These are phyloP conservation scores for Meyerozyma elateridarum DNA, from an alignment of 1,139 yeast genomes.

Conservation along the genomic window DNA sequence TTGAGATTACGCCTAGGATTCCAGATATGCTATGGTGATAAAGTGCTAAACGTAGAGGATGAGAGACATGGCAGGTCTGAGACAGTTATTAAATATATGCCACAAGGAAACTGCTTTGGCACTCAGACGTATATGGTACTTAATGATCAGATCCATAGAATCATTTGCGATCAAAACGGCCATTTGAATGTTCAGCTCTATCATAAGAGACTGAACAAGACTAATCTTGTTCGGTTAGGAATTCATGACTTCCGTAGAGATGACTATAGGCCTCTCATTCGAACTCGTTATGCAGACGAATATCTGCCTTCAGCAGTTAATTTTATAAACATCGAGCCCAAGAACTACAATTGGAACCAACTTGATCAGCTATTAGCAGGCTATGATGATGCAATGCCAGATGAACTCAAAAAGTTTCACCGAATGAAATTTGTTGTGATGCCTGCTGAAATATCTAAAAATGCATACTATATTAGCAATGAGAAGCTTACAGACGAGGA, in stretches of 20 bases:
- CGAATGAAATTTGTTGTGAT: slow-evolving; percentile 77
- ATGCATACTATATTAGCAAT: slow-evolving; percentile 45
- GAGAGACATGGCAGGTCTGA: slow-evolving; percentile 55
- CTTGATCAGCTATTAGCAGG: slow-evolving; percentile 91
- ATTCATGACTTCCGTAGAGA: slow-evolving; percentile 13
- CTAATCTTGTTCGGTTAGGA: slow-evolving; percentile 21
- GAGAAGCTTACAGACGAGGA: slow-evolving; percentile 78
- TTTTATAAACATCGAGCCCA: slow-evolving; percentile 48
- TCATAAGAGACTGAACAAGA: slow-evolving; percentile 24
- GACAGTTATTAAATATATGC: slow-evolving; percentile 39
- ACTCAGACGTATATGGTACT: slow-evolving; percentile 67
- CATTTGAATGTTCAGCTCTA: slow-evolving; percentile 76
- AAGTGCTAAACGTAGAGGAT: slow-evolving; percentile 60
- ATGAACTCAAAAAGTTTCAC: slow-evolving; percentile 54
- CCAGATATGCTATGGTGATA: slow-evolving; percentile 76
- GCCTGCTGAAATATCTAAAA: slow-evolving; percentile 68
- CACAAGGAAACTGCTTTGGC: slow-evolving; percentile 37
- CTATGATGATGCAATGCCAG: slow-evolving; percentile 64
- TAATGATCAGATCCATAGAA: slow-evolving; percentile 81
- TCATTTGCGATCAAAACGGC: slow-evolving; percentile 66
- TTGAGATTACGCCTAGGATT: slow-evolving; percentile 80
- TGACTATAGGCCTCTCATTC: slow-evolving; percentile 51
- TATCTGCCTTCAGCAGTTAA: slow-evolving; percentile 60
- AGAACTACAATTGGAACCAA: slow-evolving; percentile 80
- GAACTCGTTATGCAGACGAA: slow-evolving; percentile 72